phyloP scores from a whole-genome alignment of 306 rosid genomes.

The Castanopsis chinensis region DNA sequence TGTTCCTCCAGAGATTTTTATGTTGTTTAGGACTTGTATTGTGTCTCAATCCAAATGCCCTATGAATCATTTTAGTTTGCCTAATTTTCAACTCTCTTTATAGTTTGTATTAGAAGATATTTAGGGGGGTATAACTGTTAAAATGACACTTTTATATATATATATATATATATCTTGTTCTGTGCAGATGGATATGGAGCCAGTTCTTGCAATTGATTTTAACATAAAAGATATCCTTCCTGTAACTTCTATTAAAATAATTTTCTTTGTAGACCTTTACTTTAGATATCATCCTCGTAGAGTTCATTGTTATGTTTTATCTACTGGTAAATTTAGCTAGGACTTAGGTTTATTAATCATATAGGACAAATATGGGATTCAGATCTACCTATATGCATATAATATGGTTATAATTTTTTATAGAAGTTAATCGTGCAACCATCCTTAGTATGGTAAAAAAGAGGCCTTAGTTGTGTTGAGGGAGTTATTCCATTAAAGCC shows the following conservation, averaged over 20 bases:
- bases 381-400: background rate
- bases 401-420: background rate
- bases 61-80: background rate
- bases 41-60: background rate
- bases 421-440: background rate
- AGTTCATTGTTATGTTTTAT: background rate
- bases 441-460: background rate
- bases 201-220: constrained; percentile 85
- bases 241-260: background rate
- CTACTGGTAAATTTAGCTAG: background rate
- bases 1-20: background rate
- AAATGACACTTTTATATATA: constrained; percentile 20
- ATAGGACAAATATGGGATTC: background rate
- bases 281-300: background rate
- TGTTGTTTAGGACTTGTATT: background rate
- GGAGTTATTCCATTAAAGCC: background rate
- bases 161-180: constrained; percentile 1
- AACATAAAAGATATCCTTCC: constrained; percentile 87
- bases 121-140: background rate
- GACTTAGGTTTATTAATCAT: background rate
- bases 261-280: background rate
- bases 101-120: background rate
- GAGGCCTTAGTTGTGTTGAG: background rate
- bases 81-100: background rate
- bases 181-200: constrained; percentile 74